These are phyloP conservation scores for Talaromyces stipitatus DNA, from an alignment of 495 filamentous ascomycete species.

Conservation along the genomic window DNA sequence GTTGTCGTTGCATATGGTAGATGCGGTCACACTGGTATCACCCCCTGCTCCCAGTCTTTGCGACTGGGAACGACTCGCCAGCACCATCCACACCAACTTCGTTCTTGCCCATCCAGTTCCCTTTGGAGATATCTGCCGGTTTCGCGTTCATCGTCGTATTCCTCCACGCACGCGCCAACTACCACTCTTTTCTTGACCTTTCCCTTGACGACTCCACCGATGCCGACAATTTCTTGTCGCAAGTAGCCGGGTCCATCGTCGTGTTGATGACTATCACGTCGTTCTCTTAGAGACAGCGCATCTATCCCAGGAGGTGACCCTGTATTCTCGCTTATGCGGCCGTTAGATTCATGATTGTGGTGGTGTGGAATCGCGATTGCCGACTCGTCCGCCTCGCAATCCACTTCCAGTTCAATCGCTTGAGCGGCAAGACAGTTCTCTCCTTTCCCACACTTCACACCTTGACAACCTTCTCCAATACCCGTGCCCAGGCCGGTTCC, in stretches of 20 bases:
- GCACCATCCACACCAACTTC: slow-evolving; percentile 49
- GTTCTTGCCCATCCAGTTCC: slow-evolving; percentile 40
- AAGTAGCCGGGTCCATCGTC: slow-evolving; percentile 60
- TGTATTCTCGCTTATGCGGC: not conserved
- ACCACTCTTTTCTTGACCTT: slow-evolving; percentile 67
- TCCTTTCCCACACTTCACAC: slow-evolving; percentile 74
- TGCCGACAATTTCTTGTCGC: slow-evolving; percentile 77
- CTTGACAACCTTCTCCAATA: slow-evolving; percentile 80
- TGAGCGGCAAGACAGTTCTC: slow-evolving; percentile 59
- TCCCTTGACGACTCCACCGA: slow-evolving; percentile 77
- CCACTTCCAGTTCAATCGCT: slow-evolving; percentile 71
- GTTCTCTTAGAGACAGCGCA: not conserved
- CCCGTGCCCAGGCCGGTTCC: slow-evolving; percentile 72
- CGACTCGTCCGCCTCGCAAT: slow-evolving; percentile 61
- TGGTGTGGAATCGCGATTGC: not conserved
- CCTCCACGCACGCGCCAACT: slow-evolving; percentile 73
- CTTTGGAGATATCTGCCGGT: slow-evolving; percentile 57
- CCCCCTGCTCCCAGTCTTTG: not conserved
- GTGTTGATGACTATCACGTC: slow-evolving; percentile 10
- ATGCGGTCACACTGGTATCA: not conserved
- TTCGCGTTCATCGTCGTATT: slow-evolving; percentile 72
- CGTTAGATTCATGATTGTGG: not conserved
- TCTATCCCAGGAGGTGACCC: not conserved
- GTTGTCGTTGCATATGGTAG: too few relatives aligned
- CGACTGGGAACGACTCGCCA: slow-evolving; percentile 28